Conservation (phyloP, 176 grass and related monocot species). For the Eremochloa ophiuroides region DNA sequence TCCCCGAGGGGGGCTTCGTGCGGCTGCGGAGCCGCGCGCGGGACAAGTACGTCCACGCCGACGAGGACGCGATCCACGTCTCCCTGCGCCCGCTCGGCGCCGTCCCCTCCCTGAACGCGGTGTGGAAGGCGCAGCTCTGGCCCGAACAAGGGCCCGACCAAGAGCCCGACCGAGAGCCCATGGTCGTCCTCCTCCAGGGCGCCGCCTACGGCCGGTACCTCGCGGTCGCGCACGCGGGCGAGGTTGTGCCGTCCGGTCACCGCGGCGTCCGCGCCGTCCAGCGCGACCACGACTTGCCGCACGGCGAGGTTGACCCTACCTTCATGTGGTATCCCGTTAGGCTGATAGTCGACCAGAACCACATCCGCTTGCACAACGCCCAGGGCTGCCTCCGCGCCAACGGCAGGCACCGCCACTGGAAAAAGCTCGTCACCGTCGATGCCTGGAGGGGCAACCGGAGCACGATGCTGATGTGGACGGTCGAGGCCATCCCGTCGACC, state of each 20-base stretch:
- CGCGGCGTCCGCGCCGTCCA: neutral
- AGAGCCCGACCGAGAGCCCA: no score
- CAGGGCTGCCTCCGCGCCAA: conserved; percentile 11
- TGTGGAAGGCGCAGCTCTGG: neutral
- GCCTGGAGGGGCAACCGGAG: neutral
- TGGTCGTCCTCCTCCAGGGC: conserved; percentile 9
- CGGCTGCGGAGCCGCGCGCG: neutral
- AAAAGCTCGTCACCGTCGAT: neutral
- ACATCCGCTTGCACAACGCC: neutral
- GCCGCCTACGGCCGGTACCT: conserved; percentile 36
- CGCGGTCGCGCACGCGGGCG: neutral
- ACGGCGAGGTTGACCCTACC: neutral
- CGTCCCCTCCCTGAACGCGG: neutral
- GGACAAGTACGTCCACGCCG: conserved; percentile 13
- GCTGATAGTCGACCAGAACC: neutral
- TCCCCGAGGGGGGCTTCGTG: neutral
- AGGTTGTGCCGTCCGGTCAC: neutral
- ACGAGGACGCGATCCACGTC: neutral
- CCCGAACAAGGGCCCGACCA: neutral
- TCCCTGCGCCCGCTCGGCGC: neutral
- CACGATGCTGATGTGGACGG: neutral
- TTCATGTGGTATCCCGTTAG: neutral
- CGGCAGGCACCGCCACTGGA: neutral
- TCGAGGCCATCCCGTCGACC: neutral
- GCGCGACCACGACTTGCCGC: neutral